phyloP scores from a whole-genome alignment of 2,329 filamentous ascomycete species.

The Phaeosphaeriaceae sp. region DNA sequence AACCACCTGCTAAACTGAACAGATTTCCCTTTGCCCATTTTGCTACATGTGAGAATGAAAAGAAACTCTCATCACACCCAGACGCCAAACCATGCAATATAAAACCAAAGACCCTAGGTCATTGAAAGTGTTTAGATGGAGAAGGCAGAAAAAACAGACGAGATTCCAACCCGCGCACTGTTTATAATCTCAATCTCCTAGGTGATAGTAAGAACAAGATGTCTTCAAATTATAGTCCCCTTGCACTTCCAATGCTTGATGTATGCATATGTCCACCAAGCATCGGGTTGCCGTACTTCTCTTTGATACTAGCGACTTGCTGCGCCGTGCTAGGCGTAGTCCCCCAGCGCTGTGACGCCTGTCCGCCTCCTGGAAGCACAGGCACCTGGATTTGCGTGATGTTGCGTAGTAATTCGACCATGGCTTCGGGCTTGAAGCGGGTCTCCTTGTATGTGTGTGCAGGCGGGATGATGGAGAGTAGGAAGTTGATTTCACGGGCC shows the following conservation, averaged over 20 bases:
- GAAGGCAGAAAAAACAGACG: no score
- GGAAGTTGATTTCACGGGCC: constrained; percentile 65
- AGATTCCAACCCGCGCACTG: constrained; percentile 8
- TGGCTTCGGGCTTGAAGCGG: constrained; percentile 70
- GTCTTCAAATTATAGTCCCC: constrained; percentile 4
- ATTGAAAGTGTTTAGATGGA: no score
- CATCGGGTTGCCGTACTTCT: constrained; percentile 33
- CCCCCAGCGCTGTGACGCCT: constrained; percentile 31
- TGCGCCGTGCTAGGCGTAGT: constrained; percentile 35
- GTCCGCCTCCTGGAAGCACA: constrained; percentile 9
- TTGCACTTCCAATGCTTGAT: constrained; percentile 1
- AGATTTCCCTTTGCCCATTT: no score
- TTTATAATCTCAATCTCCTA: neutral
- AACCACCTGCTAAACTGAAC: no score
- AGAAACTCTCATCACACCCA: no score
- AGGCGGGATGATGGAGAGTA: constrained; percentile 75
- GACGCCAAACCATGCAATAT: no score
- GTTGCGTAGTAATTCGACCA: constrained; percentile 75
- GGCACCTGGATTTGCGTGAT: constrained; percentile 27
- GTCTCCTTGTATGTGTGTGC: constrained; percentile 74
- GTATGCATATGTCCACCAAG: constrained; percentile 7
- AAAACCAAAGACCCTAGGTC: no score
- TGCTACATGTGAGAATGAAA: neutral
- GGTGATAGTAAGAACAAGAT: neutral
- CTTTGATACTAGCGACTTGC: constrained; percentile 40